Base-by-base conservation (phyloP, 2,329 filamentous ascomycete species). In the Ceratocystis cubensis region DNA sequence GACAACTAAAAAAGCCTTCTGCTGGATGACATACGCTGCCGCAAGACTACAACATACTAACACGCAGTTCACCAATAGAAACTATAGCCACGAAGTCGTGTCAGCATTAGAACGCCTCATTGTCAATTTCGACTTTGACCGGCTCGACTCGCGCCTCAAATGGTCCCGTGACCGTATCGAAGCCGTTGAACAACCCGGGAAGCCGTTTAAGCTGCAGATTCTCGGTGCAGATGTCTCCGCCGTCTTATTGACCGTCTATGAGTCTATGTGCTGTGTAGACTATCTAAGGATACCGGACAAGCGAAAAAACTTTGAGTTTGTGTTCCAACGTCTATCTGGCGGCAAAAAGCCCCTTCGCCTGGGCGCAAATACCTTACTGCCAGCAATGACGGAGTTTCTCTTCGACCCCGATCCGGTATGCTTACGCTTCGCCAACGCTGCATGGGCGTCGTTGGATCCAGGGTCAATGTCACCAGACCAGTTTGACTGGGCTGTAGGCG, bases 401-500 rank as follows among this genome's bases (percentile, higher is more conserved):
- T 96, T 96, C 72, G 87, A 89, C 70, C 78, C 83, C 37, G 85
- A 93, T 69, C 76, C 79, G 28, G 77, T 78, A 61, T 84, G 88
- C 63, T 80, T 80, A 48, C 77, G 79, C 53, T 96, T 91, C 81
- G 90, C 89, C 1, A 77, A 80, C 45, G 78, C 81, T 63, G 84
- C 85, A 5, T 92, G 88, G 84, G 79, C 80, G n/a, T 84, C 82
- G 48, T 82, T 88, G 69, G 80, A 82, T 61, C 80, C 84, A 13
- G 78, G 81, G 30, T 76, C 78, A 22, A 81, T 95, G 63, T 85
- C 86, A 0, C 79, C 82, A 8, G 81, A 85, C 45, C 88, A 94
- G 70, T 97, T 96, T 73, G 89, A 96, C 56, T 95, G 89, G 87
- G 89, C 89, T 10, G 85, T 96, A 50, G 86, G 86, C 69, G 87